Conservation (phyloP, 106 monocot species). For the Vanilla planifolia region DNA sequence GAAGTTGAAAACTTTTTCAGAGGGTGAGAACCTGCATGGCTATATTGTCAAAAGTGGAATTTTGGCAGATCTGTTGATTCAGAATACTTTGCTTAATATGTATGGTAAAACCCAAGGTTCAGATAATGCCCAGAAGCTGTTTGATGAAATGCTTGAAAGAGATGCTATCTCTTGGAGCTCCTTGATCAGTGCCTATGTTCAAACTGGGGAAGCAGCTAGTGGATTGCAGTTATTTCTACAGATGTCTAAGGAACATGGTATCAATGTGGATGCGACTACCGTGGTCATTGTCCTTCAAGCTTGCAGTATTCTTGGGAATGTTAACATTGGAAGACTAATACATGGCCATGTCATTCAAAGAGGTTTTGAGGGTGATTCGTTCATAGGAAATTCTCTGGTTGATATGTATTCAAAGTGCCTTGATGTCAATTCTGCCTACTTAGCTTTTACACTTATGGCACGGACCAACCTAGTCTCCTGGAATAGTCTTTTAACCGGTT, state of each 20-base stretch:
- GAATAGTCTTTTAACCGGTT: slow-evolving; percentile 76
- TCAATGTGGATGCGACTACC: slow-evolving; percentile 41
- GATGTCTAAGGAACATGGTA: slow-evolving; percentile 17
- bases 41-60: slow-evolving; percentile 35
- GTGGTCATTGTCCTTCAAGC: slow-evolving; percentile 63
- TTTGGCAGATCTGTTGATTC: slow-evolving; percentile 21
- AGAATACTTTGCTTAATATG: slow-evolving; percentile 51
- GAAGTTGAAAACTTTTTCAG: slow-evolving; percentile 29
- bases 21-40: slow-evolving; percentile 45
- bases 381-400: slow-evolving; percentile 66
- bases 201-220: slow-evolving; percentile 3
- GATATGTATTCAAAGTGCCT: slow-evolving; percentile 71
- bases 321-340: slow-evolving; percentile 25
- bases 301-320: slow-evolving; percentile 24
- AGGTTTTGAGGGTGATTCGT: slow-evolving; percentile 56
- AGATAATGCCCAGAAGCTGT: slow-evolving; percentile 38
- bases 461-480: slow-evolving; percentile 61
- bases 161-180: slow-evolving; percentile 76
- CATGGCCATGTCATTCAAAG: slow-evolving; percentile 40
- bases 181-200: slow-evolving; percentile 45
- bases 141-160: slow-evolving; percentile 58
- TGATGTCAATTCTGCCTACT: slow-evolving; percentile 43
- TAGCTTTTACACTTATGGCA: slow-evolving; percentile 27
- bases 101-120: slow-evolving; percentile 38
- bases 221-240: slow-evolving; percentile 39